Conservation (phyloP, 192 early-diverging fungal genomes). For the Coemansia sp. region DNA sequence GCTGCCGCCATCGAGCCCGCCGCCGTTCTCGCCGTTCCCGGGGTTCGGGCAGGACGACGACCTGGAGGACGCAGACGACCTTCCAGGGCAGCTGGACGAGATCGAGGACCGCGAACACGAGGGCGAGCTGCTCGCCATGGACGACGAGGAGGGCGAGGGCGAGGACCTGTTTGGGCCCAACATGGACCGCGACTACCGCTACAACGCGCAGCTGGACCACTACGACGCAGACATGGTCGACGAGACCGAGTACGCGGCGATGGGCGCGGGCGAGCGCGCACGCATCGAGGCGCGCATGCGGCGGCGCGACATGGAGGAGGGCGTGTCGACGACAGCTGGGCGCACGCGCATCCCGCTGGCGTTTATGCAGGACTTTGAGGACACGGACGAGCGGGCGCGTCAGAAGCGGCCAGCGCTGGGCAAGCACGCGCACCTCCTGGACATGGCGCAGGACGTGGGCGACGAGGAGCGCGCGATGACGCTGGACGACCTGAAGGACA, state of each 20-base stretch:
- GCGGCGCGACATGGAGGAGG: constrained; percentile 77
- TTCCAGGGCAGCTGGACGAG: constrained; percentile 28
- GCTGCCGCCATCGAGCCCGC: constrained; percentile 48
- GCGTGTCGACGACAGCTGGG: constrained; percentile 26
- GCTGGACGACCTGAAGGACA: constrained; percentile 76
- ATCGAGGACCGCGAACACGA: constrained; percentile 35
- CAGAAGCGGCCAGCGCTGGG: constrained; percentile 14
- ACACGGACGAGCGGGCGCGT: constrained; percentile 55
- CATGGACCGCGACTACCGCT: constrained; percentile 83
- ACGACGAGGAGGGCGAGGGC: constrained; percentile 79
- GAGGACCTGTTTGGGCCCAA: constrained; percentile 89
- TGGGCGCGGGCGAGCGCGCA: constrained; percentile 71
- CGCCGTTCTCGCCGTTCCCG: constrained; percentile 41
- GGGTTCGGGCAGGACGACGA: constrained; percentile 13
- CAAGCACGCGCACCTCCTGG: constrained; percentile 53
- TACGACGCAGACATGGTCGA: constrained; percentile 88
- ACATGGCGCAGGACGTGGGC: constrained; percentile 58
- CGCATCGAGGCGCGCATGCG: constrained; percentile 76
- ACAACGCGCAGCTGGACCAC: constrained; percentile 66
- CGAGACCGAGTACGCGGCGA: constrained; percentile 69
- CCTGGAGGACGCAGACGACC: constrained; percentile 16
- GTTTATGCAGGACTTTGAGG: constrained; percentile 78
- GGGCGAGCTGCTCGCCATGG: constrained; percentile 35
- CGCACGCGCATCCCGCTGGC: constrained; percentile 73
- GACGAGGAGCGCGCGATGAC: constrained; percentile 68